Evolutionary conservation across 805 yeast species (phyloP).

Genomic region (Nakazawaea laoshanensis): DNA sequence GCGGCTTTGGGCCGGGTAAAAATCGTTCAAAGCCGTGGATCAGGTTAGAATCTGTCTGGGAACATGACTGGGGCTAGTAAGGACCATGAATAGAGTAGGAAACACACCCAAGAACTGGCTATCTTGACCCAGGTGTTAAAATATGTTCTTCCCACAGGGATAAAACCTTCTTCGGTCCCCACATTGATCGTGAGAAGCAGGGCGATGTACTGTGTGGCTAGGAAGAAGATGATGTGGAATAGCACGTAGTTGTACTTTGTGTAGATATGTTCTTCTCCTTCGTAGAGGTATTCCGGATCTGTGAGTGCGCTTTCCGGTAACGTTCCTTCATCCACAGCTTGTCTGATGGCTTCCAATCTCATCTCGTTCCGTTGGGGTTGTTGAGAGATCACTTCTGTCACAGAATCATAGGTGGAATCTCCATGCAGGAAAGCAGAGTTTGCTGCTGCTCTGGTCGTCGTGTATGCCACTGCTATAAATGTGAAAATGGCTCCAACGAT

Average conservation of each 20-base stretch:
- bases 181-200: constrained; percentile 89
- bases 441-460: constrained; percentile 95
- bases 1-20: too few species aligned
- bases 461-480: constrained; percentile 90
- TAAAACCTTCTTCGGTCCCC: constrained; percentile 76
- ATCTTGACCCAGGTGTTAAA: constrained; percentile 94
- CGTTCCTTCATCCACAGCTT: constrained; percentile 95
- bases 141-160: constrained; percentile 95
- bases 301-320: constrained; percentile 86
- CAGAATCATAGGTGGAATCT: constrained; percentile 33
- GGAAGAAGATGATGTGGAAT: constrained; percentile 84
- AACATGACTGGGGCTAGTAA: constrained; percentile 81
- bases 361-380: constrained; percentile 62
- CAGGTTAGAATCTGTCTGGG: constrained; percentile 68
- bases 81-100: constrained; percentile 81
- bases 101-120: constrained; percentile 88
- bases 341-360: constrained; percentile 80
- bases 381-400: constrained; percentile 28
- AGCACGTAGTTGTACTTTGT: constrained; percentile 80
- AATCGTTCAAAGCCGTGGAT: too few species aligned
- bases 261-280: constrained; percentile 50
- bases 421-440: constrained; percentile 53
- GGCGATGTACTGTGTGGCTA: constrained; percentile 97
- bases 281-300: constrained; percentile 57
- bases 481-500: constrained; percentile 90